These are phyloP conservation scores for Aspergillus sp. DNA, from an alignment of 2,329 filamentous ascomycete species.

Conservation along the genomic window DNA sequence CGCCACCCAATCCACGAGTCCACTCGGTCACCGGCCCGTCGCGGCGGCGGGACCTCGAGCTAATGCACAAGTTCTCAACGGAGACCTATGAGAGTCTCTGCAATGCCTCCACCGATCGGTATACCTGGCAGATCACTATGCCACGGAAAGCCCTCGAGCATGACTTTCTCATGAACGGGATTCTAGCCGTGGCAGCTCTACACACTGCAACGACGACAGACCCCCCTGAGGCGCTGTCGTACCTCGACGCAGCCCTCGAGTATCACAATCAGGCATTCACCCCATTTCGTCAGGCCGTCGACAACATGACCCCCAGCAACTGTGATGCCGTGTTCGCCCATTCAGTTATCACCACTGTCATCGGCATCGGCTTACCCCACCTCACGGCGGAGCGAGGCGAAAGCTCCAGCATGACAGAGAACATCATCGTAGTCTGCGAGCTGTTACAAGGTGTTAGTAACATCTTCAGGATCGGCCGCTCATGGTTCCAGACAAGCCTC, in stretches of 20 bases:
- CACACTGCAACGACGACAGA: constrained; percentile 36
- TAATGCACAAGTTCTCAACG: constrained; percentile 53
- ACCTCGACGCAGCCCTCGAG: constrained; percentile 35
- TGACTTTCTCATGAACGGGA: constrained; percentile 42
- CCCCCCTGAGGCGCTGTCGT: constrained; percentile 28
- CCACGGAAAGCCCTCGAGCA: constrained; percentile 40
- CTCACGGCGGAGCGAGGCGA: constrained; percentile 29
- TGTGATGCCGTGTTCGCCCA: constrained; percentile 38
- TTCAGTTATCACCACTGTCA: constrained; percentile 35
- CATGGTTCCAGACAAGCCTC: constrained; percentile 51
- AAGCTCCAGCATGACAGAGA: constrained; percentile 31
- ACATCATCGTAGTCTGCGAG: constrained; percentile 34
- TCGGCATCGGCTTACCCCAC: constrained; percentile 34
- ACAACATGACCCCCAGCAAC: constrained; percentile 33
- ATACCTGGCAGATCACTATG: constrained; percentile 40
- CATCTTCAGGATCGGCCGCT: constrained; percentile 28
- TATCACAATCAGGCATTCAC: constrained; percentile 35
- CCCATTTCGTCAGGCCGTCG: constrained; percentile 33
- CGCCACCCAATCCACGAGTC: neutral
- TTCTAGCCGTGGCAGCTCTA: constrained; percentile 39
- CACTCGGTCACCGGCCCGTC: constrained; percentile 8
- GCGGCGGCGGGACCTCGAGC: constrained; percentile 42
- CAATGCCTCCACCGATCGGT: constrained; percentile 27
- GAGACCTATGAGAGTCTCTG: constrained; percentile 45
- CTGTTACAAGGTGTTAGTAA: constrained; percentile 35